Evolutionary conservation across 495 filamentous ascomycete species (phyloP).

Genomic region (Neurospora sp.): DNA sequence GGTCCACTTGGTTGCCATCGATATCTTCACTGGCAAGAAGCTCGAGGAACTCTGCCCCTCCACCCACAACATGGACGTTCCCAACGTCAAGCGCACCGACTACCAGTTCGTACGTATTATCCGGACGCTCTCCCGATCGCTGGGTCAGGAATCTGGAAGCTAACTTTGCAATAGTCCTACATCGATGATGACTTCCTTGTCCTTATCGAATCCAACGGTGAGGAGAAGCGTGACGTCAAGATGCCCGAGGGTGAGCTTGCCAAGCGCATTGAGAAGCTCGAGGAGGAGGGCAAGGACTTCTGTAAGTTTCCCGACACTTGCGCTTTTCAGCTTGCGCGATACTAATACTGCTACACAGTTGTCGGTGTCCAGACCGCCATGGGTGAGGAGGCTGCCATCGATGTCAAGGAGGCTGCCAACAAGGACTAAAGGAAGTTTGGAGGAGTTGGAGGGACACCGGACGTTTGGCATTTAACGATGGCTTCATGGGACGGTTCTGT

Average conservation of each 20-base stretch:
- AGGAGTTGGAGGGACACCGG: slow-evolving; percentile 9
- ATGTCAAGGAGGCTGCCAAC: slow-evolving; percentile 79
- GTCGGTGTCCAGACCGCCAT: slow-evolving; percentile 89
- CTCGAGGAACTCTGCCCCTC: slow-evolving; percentile 97
- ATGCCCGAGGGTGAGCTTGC: slow-evolving; percentile 82
- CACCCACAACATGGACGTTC: slow-evolving; percentile 99
- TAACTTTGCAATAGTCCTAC: slow-evolving; percentile 33
- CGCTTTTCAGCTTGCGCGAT: background rate
- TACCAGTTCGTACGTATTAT: slow-evolving; percentile 75
- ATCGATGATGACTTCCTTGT: slow-evolving; percentile 86
- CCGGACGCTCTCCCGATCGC: background rate
- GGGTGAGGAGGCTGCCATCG: slow-evolving; percentile 87
- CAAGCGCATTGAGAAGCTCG: slow-evolving; percentile 66
- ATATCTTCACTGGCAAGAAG: slow-evolving; percentile 99
- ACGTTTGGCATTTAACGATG: slow-evolving; percentile 5
- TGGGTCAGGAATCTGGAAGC: background rate
- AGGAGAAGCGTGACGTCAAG: slow-evolving; percentile 90
- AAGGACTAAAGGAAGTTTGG: slow-evolving; percentile 2
- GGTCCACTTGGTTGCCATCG: slow-evolving; percentile 92
- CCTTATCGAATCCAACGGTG: slow-evolving; percentile 73
- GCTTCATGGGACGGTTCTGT: slow-evolving; percentile 6
- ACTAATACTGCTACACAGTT: slow-evolving; percentile 43
- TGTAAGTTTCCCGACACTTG: slow-evolving; percentile 54
- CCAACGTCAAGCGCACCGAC: slow-evolving; percentile 78
- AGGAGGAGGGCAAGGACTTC: slow-evolving; percentile 54